phyloP scores from a whole-genome alignment of 2,329 filamentous ascomycete genomes.

The Diaporthe sp. region DNA sequence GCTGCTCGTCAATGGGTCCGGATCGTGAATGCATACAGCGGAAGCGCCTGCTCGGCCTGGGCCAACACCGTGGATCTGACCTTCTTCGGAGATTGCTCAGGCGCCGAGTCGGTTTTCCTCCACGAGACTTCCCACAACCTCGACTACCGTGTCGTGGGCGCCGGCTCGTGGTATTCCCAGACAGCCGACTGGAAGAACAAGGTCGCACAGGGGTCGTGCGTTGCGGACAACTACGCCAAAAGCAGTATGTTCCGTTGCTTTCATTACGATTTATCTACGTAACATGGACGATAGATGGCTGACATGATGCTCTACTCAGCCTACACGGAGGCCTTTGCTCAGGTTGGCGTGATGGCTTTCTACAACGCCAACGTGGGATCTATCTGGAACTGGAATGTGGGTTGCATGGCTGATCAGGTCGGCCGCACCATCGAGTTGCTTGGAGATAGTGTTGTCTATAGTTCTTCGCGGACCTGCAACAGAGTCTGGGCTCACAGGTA shows the following conservation, averaged over 20 bases:
- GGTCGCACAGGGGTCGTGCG: background rate
- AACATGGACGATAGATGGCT: background rate
- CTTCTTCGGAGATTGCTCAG: background rate
- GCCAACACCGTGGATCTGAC: background rate
- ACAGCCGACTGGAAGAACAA: background rate
- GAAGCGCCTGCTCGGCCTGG: background rate
- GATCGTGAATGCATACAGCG: background rate
- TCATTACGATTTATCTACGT: background rate
- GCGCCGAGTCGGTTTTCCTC: background rate
- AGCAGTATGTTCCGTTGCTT: background rate
- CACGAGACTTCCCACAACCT: background rate
- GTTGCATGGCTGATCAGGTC: background rate
- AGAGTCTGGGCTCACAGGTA: background rate
- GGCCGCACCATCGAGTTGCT: background rate
- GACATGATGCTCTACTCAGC: background rate
- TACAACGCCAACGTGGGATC: background rate
- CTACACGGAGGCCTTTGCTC: background rate
- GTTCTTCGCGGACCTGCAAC: background rate
- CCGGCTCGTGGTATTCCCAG: background rate
- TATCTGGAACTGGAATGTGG: background rate
- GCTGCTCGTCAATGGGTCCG: background rate
- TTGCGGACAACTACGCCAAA: background rate
- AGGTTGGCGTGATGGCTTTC: background rate
- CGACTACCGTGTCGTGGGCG: background rate
- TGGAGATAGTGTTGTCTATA: background rate